A percentile compares a stretch with the other conserved stretches of the same genome.
Conservation (phyloP, 352 stramenopile species). For the Globisporangium abappressorium region DNA sequence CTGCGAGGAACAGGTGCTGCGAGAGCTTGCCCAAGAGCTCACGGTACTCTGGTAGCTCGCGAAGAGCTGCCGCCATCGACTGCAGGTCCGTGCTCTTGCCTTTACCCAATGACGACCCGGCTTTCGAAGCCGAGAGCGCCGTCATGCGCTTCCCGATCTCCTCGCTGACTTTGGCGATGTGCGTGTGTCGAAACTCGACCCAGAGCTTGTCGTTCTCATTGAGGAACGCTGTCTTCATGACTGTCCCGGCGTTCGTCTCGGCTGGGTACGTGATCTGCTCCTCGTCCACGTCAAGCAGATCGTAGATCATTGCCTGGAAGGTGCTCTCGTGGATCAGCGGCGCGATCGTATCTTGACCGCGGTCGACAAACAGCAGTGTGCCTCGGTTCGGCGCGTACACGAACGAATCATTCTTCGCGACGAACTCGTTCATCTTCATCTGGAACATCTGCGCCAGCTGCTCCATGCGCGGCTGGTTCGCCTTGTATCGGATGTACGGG, state of each 20-base stretch:
- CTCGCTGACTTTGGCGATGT: conserved; percentile 91
- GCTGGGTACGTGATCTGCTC: conserved; percentile 92
- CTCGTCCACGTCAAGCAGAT: conserved; percentile 93
- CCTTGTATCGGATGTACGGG: conserved; percentile 93
- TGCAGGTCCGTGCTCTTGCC: conserved; percentile 86
- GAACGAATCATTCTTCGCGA: conserved; percentile 89
- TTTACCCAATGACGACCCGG: conserved; percentile 73
- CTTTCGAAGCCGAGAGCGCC: conserved; percentile 72
- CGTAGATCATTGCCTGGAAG: conserved; percentile 97
- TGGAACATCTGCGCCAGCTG: conserved; percentile 91
- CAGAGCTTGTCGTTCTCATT: conserved; percentile 97
- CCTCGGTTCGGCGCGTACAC: conserved; percentile 88
- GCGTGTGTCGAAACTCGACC: conserved; percentile 94
- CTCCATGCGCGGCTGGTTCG: conserved; percentile 77
- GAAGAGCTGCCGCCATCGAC: conserved; percentile 88
- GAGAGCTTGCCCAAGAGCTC: conserved; percentile 94
- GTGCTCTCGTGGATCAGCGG: conserved; percentile 98
- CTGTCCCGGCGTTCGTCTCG: conserved; percentile 74
- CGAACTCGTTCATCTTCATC: conserved; percentile 95
- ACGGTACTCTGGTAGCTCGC: conserved; percentile 93
- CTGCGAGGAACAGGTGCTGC: conserved; percentile 93
- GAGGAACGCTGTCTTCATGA: conserved; percentile 90
- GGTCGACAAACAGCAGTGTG: conserved; percentile 94
- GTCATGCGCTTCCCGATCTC: conserved; percentile 80
- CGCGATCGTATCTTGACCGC: conserved; percentile 91